These are phyloP conservation scores for Fraxinus dipetala DNA, from an alignment of 305 asterid genomes.

Conservation along the genomic window DNA sequence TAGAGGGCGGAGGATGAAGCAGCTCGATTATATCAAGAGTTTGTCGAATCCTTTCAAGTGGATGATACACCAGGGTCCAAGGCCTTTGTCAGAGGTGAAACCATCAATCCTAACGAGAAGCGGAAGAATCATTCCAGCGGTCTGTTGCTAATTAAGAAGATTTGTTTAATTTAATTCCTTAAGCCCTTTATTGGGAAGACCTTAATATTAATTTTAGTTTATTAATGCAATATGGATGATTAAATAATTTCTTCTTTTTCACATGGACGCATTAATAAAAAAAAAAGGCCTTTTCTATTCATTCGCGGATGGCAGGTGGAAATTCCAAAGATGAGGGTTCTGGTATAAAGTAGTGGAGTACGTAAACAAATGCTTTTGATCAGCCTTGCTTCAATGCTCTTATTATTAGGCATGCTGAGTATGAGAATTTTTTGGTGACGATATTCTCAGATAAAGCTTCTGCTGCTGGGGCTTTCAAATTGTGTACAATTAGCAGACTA, in stretches of 20 bases:
- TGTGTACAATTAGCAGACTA: constrained; percentile 11
- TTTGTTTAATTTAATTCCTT: constrained; percentile 4
- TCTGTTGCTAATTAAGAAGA: constrained; percentile 31
- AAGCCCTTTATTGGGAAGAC: not conserved
- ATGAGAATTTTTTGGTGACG: constrained; percentile 29
- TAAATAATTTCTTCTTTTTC: constrained; percentile 45
- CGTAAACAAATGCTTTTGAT: constrained; percentile 90
- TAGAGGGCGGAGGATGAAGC: constrained; percentile 77
- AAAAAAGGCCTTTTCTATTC: constrained; percentile 80
- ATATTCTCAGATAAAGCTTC: constrained; percentile 31
- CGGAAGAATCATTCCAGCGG: constrained; percentile 62
- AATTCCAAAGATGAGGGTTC: constrained; percentile 99
- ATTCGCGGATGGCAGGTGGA: constrained; percentile 99
- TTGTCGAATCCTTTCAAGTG: constrained; percentile 73
- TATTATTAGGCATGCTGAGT: constrained; percentile 35
- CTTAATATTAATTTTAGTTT: constrained; percentile 21
- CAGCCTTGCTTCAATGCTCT: constrained; percentile 53
- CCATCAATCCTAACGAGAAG: constrained; percentile 69
- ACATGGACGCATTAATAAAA: constrained; percentile 76
- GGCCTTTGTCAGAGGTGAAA: constrained; percentile 73
- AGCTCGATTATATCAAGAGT: constrained; percentile 75
- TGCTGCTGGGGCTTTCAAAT: constrained; percentile 32
- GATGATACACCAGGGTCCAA: constrained; percentile 73
- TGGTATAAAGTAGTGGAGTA: constrained; percentile 99
- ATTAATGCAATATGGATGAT: constrained; percentile 41